Base-by-base conservation (phyloP, 768 basidiomycete genomes). In the Chalciporus pseudorubinellus region DNA sequence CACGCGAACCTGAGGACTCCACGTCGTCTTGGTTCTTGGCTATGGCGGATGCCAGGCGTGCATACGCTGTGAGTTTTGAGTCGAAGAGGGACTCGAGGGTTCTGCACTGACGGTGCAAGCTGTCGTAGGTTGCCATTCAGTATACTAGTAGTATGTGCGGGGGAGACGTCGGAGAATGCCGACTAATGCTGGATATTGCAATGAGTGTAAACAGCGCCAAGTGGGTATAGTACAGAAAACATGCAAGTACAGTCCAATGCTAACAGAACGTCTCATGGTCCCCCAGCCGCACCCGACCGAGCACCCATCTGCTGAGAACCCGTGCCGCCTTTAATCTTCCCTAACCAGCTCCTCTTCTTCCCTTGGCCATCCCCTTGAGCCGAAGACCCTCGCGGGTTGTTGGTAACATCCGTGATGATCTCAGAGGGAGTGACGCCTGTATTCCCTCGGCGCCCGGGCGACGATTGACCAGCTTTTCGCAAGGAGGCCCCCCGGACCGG, bases 11-110 rank as follows among this genome's bases (percentile, higher is more conserved):
- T 44, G 79, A 75, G 5, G 87, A 81, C 65, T 91, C 89, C 22
- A 91, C 59, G 62, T 87, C 89, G 44, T 63, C 61, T 38, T 76
- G 70, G 53, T 80, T 70, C 39, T 70, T 75, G 12, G 81, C 80
- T 55, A 87, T 77, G 26, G 76, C 77, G 4, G 87, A 81, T 8
- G 89, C 92, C 38, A 97, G 76, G 59, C 92, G 89, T 18, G 92
- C 83, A 70, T 98, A 98, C 10, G 91, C 78, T 1, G 92, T 92
- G 26, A 99, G 78, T 68, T 97, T 95, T 28, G 88, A 74, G 65
- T 97, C 92, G 56, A 98, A 89, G 20, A 92, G 79, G 41, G 92
- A 92, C 66, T 98, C 95, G 22, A 98, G 83, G 5, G 94, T 94
- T 61, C 95, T 79, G 71, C 92, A 92, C 70, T 95, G 93, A 48